Evolutionary conservation across 1,284 basidiomycete species (phyloP), one percentile per base, ranked within the genome.

Genomic region (Butyriboletus appendiculatus): DNA sequence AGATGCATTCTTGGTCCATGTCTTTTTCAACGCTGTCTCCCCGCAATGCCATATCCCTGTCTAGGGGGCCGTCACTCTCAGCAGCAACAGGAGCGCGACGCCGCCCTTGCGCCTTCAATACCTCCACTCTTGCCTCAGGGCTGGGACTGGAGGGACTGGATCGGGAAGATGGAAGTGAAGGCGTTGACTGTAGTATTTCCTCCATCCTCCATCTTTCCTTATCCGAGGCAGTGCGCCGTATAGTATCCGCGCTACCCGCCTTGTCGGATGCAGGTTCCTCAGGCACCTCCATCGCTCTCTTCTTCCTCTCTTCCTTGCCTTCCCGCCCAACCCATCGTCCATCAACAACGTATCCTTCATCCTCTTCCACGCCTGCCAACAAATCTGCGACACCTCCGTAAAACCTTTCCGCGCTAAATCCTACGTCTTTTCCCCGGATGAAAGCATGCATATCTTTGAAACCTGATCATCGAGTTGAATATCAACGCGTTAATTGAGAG

Each of bases 391-490:
- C 81, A 44, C 90, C 86, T 5, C 93, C 81, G 66, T 95, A 96
- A 70, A 96, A 96, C 7, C 89, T 93, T 20, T 86, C 91, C 6
- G 92, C 92, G 57, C 88, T 87, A 75, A 95, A 97, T 56, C 88
- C 83, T 65, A 97, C 92, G 58, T 91, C 86, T 52, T 86, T 88
- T n/a, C 94, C 95, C 59, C 84, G 86, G 73, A 94, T 86, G 62
- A 88, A 86, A 0, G 92, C 90, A 81, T 92, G 90, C 64, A 71
- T 66, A 4, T 69, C 68, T 48, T 61, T 58, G 39, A 69, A 53
- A 49, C 67, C 67, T 65, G n/a, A 39, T 45, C 9, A 4, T 8
- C 18, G 32, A 33, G 24, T 47, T 2, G 18, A 15, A 26, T 16
- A 30, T 44, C 15, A 43, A 45, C 5, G n/a, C 4, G 18, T 30